Conservation (phyloP, 2,329 filamentous ascomycete species). For the Alternaria triticina region DNA sequence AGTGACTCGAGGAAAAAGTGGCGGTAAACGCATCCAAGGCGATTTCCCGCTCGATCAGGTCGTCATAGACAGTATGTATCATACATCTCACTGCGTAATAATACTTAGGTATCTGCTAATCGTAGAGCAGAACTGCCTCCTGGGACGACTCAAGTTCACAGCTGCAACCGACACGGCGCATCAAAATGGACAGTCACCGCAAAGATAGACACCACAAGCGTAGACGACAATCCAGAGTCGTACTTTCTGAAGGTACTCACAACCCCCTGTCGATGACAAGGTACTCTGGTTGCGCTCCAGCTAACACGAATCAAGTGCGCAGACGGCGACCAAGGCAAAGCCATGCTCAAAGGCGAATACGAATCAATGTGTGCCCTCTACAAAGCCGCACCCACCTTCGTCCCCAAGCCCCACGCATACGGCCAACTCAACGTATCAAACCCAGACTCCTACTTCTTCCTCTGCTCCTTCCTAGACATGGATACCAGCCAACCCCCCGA, state of each 20-base stretch:
- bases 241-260: not conserved
- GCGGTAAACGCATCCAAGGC: not conserved
- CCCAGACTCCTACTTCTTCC: not conserved
- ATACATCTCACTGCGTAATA: not conserved
- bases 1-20: not conserved
- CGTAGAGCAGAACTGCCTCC: not conserved
- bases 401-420: not conserved
- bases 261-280: not conserved
- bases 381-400: not conserved
- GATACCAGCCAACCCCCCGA: not conserved
- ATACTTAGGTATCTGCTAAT: not conserved
- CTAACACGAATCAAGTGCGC: not conserved
- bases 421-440: not conserved
- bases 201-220: not conserved
- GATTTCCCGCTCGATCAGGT: not conserved
- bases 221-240: accelerated
- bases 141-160: not conserved
- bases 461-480: not conserved
- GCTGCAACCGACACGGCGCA: not conserved
- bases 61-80: not conserved
- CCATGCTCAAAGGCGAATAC: not conserved
- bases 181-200: not conserved
- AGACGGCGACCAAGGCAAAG: not conserved
- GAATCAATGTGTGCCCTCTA: not conserved
- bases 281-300: not conserved